phyloP scores from a whole-genome alignment of 441 rosid genomes.

The Erysimum cheiri region DNA sequence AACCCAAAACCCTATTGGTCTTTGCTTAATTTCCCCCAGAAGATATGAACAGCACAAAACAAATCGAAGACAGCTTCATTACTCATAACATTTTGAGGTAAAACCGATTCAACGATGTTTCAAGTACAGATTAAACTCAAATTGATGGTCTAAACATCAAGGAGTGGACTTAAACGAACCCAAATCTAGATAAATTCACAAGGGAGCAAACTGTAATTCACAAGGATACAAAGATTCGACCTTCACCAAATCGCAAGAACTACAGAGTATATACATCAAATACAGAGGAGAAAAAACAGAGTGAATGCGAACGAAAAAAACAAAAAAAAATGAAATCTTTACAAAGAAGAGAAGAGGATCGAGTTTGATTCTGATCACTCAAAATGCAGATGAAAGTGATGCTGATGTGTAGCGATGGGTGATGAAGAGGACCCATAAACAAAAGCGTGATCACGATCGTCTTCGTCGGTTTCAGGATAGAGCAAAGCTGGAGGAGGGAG shows the following conservation, averaged over 20 bases:
- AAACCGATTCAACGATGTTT: neutral
- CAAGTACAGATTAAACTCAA: neutral
- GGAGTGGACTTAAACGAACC: neutral
- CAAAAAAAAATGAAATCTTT: neutral
- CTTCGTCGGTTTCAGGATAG: constrained; percentile 44
- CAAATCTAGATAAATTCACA: neutral
- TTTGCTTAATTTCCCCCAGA: neutral
- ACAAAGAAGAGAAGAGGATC: constrained; percentile 17
- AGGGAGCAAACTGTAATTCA: too few relatives aligned
- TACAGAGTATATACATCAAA: neutral
- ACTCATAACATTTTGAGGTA: neutral
- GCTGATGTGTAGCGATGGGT: constrained; percentile 41
- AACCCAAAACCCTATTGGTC: neutral
- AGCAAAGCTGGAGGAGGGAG: constrained; percentile 60
- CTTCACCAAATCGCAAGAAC: neutral
- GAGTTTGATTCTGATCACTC: constrained; percentile 48
- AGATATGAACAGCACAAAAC: constrained; percentile 1
- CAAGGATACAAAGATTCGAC: neutral
- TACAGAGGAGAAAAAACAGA: constrained; percentile 20
- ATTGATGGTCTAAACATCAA: neutral
- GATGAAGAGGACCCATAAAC: constrained; percentile 34
- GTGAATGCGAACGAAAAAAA: neutral
- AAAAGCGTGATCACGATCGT: constrained; percentile 24
- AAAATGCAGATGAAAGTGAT: constrained; percentile 56
- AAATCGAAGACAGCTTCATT: neutral